phyloP scores from a whole-genome alignment of 139 green algal genomes.

The Closterium sp. region DNA sequence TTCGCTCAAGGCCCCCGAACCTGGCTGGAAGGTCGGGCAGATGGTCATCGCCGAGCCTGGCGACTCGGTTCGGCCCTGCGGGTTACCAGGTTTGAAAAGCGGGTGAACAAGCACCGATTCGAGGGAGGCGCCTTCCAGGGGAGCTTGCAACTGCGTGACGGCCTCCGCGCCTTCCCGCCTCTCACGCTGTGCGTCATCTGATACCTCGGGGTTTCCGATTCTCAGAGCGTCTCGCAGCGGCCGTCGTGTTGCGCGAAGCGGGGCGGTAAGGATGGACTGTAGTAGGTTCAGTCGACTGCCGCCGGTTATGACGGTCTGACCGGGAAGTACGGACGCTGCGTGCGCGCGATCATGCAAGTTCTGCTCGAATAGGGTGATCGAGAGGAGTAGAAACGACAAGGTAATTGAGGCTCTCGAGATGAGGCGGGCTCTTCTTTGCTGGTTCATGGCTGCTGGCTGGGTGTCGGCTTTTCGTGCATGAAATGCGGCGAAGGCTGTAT shows the following conservation, averaged over 20 bases:
- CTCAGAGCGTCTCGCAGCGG: not conserved
- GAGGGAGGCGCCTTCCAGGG: not conserved
- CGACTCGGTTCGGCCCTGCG: not conserved
- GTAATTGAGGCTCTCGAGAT: not conserved
- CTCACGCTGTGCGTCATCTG: not conserved
- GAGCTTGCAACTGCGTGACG: not conserved
- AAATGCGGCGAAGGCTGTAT: not conserved
- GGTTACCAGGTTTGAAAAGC: not conserved
- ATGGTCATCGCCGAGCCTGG: not conserved
- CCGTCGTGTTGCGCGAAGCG: not conserved
- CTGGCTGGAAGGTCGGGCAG: not conserved
- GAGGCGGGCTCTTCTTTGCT: not conserved
- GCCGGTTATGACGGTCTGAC: not conserved
- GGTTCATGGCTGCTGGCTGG: not conserved
- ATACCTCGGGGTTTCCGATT: not conserved
- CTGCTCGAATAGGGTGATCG: not conserved
- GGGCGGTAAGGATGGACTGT: not conserved
- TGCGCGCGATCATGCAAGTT: not conserved
- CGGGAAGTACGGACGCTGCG: not conserved
- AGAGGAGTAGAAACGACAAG: not conserved
- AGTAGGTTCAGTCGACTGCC: not conserved
- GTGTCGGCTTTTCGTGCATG: not conserved
- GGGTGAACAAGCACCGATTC: not conserved
- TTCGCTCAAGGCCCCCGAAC: not conserved
- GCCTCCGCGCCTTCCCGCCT: not conserved